A percentile compares a stretch with the other conserved stretches of the same genome.
These are phyloP conservation scores for Psilocybe sp. DNA, from an alignment of 768 basidiomycete species.

Conservation along the genomic window DNA sequence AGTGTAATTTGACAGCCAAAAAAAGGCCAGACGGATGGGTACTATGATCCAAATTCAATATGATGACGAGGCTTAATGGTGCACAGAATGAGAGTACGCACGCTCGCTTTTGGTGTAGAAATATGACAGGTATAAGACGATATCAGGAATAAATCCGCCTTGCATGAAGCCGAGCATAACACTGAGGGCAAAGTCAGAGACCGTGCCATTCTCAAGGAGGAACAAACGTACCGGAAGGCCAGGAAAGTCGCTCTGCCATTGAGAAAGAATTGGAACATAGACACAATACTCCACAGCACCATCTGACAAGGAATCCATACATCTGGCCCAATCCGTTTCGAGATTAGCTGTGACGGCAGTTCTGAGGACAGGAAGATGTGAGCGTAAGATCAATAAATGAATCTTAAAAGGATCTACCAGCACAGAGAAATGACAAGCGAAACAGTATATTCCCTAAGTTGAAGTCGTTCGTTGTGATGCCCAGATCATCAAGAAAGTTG, in stretches of 20 bases:
- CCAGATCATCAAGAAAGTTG: slow-evolving; percentile 58
- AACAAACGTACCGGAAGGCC: slow-evolving; percentile 32
- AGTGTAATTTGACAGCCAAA: slow-evolving; percentile 63
- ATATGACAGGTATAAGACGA: slow-evolving; percentile 64
- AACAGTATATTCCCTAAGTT: slow-evolving; percentile 63
- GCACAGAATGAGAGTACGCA: too few relatives aligned
- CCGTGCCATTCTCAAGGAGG: background rate
- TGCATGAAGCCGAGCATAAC: slow-evolving; percentile 56
- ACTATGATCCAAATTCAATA: slow-evolving; percentile 28
- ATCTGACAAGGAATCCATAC: slow-evolving; percentile 60
- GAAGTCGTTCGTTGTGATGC: slow-evolving; percentile 60
- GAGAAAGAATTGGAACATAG: slow-evolving; percentile 57
- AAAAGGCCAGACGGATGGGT: slow-evolving; percentile 64
- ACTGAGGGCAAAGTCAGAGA: slow-evolving; percentile 18
- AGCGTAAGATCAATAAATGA: background rate
- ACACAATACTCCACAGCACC: slow-evolving; percentile 52
- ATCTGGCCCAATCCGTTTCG: slow-evolving; percentile 64
- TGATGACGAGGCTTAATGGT: background rate
- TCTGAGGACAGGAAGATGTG: slow-evolving; percentile 26
- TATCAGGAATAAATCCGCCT: slow-evolving; percentile 64
- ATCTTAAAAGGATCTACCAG: slow-evolving; percentile 22
- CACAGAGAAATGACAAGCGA: slow-evolving; percentile 41
- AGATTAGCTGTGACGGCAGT: slow-evolving; percentile 64
- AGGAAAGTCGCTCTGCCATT: slow-evolving; percentile 50
- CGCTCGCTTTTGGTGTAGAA: slow-evolving; percentile 56